Conservation (phyloP, 2,329 filamentous ascomycete species). For the Pseudogymnoascus sp. region DNA sequence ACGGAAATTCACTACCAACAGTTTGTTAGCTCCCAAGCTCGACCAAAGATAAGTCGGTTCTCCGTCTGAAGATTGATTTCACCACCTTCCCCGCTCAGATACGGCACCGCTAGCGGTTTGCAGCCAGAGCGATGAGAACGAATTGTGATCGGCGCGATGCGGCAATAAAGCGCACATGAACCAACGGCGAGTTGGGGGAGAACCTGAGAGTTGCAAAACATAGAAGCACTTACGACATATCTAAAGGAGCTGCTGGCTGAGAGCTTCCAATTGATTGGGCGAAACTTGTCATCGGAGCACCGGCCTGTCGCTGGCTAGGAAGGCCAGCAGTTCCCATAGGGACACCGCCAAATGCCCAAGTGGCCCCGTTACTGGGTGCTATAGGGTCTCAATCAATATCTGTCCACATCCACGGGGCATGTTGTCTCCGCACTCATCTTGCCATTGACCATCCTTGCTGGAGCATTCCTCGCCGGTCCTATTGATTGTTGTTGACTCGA, state of each 20-base stretch:
- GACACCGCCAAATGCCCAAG: conserved; percentile 56
- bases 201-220: conserved; percentile 14
- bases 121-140: background rate
- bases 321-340: conserved; percentile 51
- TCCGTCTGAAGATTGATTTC: background rate
- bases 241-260: conserved; percentile 52
- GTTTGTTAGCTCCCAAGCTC: background rate
- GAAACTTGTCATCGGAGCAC: conserved; percentile 54
- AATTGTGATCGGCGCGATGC: background rate
- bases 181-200: conserved; percentile 3
- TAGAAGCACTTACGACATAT: conserved; percentile 51
- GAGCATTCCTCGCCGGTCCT: conserved; percentile 47
- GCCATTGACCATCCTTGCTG: conserved; percentile 55
- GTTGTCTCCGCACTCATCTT: conserved; percentile 48
- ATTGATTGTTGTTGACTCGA: conserved; percentile 50
- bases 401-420: conserved; percentile 5
- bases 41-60: background rate
- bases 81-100: background rate
- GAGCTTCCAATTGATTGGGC: conserved; percentile 56
- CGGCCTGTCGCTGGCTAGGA: conserved; percentile 45
- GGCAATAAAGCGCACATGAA: background rate
- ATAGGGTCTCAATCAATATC: conserved; percentile 20
- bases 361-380: conserved; percentile 29
- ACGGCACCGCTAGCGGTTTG: background rate
- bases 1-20: conserved; percentile 52